Evolutionary conservation across 202 grass and related monocot species (phyloP).

Genomic region (Saccharum hybrid): DNA sequence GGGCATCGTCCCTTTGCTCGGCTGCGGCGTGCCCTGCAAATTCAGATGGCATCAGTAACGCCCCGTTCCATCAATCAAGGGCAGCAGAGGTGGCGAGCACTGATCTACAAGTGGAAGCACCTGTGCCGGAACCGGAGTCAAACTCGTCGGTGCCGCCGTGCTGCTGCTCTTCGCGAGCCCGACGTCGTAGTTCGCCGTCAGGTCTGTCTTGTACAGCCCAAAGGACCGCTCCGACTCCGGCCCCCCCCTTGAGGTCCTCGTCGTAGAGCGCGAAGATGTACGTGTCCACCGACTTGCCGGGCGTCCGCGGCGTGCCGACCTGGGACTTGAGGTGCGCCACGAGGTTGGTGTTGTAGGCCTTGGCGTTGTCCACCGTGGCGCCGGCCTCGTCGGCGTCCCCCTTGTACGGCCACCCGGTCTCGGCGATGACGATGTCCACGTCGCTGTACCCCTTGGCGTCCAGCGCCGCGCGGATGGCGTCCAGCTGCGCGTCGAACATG

Average conservation of each 20-base stretch:
- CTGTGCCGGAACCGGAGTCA: conserved; percentile 47
- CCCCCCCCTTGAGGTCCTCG: conserved; percentile 92
- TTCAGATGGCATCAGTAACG: background rate
- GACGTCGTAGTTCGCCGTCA: conserved; percentile 76
- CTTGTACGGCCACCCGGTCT: conserved; percentile 97
- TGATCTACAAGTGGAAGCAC: conserved; percentile 15
- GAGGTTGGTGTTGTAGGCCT: conserved; percentile 82
- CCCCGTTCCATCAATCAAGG: background rate
- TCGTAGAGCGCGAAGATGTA: conserved; percentile 97
- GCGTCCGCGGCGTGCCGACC: conserved; percentile 76
- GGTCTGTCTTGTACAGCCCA: conserved; percentile 77
- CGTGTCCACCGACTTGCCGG: conserved; percentile 87
- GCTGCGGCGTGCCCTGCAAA: conserved; percentile 34
- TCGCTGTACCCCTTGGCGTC: conserved; percentile 64
- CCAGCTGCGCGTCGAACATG: conserved; percentile 99
- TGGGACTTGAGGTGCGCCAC: conserved; percentile 75
- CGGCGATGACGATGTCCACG: conserved; percentile 88
- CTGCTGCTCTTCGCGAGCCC: conserved; percentile 53
- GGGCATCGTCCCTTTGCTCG: conserved; percentile 44
- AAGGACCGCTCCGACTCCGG: conserved; percentile 84
- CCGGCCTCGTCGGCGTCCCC: conserved; percentile 78
- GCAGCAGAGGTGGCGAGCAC: background rate
- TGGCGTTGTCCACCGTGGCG: conserved; percentile 80
- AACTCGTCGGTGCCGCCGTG: conserved; percentile 31
- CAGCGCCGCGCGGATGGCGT: conserved; percentile 80